Percentiles rank a stretch among this genome's conserved stretches.
Evolutionary conservation across 2,329 filamentous ascomycete species (phyloP).

Genomic region (Claviceps pusilla): DNA sequence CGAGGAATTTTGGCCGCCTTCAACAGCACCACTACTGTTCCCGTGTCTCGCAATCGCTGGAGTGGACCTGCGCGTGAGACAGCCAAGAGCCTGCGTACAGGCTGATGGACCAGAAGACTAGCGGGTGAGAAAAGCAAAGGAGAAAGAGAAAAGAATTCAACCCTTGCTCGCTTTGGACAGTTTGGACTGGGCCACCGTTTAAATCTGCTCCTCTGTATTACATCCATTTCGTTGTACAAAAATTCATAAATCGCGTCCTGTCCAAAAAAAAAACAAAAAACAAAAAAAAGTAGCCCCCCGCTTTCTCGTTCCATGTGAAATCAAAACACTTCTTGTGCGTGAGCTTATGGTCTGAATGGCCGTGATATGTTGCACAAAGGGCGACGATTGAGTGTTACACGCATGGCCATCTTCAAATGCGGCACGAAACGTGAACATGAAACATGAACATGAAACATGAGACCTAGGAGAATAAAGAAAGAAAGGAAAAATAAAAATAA

Average conservation of each 20-base stretch:
- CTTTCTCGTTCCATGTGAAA: neutral
- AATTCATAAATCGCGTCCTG: neutral
- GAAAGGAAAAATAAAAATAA: too few relatives aligned
- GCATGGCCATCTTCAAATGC: neutral
- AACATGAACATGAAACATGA: neutral
- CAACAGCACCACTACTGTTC: too few relatives aligned
- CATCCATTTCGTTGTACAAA: neutral
- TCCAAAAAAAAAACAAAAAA: neutral
- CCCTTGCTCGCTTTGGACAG: neutral
- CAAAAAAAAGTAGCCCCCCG: neutral
- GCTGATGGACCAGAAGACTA: too few relatives aligned
- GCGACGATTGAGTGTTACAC: neutral
- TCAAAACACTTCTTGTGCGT: slow-evolving; percentile 3
- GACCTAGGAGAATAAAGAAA: neutral
- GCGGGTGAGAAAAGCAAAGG: neutral
- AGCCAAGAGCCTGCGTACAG: too few relatives aligned
- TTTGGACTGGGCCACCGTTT: neutral
- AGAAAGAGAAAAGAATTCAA: neutral
- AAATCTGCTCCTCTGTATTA: neutral
- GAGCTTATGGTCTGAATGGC: slow-evolving; percentile 4
- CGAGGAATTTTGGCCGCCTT: too few relatives aligned
- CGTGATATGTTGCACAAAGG: neutral
- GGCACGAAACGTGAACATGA: too few relatives aligned
- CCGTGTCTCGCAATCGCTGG: too few relatives aligned
- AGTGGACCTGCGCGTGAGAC: too few relatives aligned